phyloP scores from a whole-genome alignment of 176 grass and related monocot genomes.

The Triticum turgidum region DNA sequence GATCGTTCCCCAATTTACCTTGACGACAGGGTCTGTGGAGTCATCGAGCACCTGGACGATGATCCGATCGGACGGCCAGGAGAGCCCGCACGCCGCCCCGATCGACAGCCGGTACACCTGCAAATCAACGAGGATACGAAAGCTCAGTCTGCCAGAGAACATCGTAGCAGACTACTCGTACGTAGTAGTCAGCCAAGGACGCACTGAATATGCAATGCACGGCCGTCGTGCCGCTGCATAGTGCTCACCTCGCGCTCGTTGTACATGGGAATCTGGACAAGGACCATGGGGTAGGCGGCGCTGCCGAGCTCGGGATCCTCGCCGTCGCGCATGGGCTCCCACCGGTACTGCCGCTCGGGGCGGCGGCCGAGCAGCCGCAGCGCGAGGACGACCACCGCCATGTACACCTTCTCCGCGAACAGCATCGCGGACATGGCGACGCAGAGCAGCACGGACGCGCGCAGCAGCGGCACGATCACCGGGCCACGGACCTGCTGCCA shows the following conservation, averaged over 20 bases:
- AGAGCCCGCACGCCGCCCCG: constrained; percentile 58
- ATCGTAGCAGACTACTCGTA: too few relatives aligned
- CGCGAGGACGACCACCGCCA: constrained; percentile 48
- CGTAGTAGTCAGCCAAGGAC: too few relatives aligned
- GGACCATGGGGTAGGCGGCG: constrained; percentile 65
- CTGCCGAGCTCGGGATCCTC: constrained; percentile 61
- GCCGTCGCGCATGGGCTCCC: constrained; percentile 41
- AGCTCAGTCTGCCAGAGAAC: too few relatives aligned
- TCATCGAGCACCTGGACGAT: constrained; percentile 81
- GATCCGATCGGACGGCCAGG: constrained; percentile 62
- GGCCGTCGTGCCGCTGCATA: too few relatives aligned
- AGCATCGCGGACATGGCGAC: constrained; percentile 78
- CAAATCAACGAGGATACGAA: not conserved
- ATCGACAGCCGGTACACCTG: constrained; percentile 67
- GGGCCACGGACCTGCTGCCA: constrained; percentile 47
- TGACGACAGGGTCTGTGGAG: constrained; percentile 62
- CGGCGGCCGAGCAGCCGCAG: constrained; percentile 34
- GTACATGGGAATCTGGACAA: constrained; percentile 89
- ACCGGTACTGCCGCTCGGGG: constrained; percentile 53
- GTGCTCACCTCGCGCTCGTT: constrained; percentile 73
- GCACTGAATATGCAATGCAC: too few relatives aligned
- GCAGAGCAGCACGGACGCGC: constrained; percentile 44
- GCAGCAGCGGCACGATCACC: constrained; percentile 65
- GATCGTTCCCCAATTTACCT: constrained; percentile 32
- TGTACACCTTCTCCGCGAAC: constrained; percentile 68